phyloP scores from a whole-genome alignment of 2,329 filamentous ascomycete species.

The Sordariomycetes sp. region DNA sequence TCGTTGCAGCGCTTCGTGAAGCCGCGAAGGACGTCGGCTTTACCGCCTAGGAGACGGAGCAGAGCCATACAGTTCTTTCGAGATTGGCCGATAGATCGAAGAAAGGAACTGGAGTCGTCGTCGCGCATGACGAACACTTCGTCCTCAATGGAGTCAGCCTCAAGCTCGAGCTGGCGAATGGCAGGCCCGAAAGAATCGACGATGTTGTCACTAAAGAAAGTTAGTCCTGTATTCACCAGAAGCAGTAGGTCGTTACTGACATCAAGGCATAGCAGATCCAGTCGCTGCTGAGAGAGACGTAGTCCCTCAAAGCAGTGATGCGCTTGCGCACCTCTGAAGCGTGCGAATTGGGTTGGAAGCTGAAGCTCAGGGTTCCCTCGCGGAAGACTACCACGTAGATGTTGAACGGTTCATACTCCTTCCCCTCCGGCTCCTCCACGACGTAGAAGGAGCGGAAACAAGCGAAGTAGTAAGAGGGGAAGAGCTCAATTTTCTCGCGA shows the following conservation, averaged over 20 bases:
- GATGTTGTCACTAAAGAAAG: slow-evolving; percentile 67
- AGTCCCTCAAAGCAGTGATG: slow-evolving; percentile 88
- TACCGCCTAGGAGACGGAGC: slow-evolving; percentile 86
- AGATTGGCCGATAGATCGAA: slow-evolving; percentile 79
- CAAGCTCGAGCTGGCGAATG: slow-evolving; percentile 76
- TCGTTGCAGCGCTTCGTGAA: slow-evolving; percentile 99
- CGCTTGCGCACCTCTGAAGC: slow-evolving; percentile 82
- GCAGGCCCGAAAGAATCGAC: slow-evolving; percentile 91
- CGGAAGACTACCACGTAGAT: slow-evolving; percentile 96
- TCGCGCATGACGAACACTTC: slow-evolving; percentile 86
- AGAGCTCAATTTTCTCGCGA: slow-evolving; percentile 96
- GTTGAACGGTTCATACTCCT: slow-evolving; percentile 90
- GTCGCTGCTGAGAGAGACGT: slow-evolving; percentile 87
- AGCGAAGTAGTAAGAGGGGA: slow-evolving; percentile 96
- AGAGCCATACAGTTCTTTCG: slow-evolving; percentile 93
- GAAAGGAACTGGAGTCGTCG: slow-evolving; percentile 80
- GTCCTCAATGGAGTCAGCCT: slow-evolving; percentile 91
- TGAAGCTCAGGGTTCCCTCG: slow-evolving; percentile 91
- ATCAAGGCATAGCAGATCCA: slow-evolving; percentile 99
- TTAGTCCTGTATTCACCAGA: neutral
- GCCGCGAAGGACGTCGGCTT: slow-evolving; percentile 95
- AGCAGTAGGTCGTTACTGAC: slow-evolving; percentile 37
- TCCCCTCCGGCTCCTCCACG: slow-evolving; percentile 66
- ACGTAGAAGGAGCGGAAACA: slow-evolving; percentile 88
- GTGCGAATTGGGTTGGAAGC: slow-evolving; percentile 80